Percentiles rank a stretch among this genome's conserved stretches.
These are phyloP conservation scores for Torulaspora maleeae DNA, from an alignment of 805 yeast genomes.

Conservation along the genomic window DNA sequence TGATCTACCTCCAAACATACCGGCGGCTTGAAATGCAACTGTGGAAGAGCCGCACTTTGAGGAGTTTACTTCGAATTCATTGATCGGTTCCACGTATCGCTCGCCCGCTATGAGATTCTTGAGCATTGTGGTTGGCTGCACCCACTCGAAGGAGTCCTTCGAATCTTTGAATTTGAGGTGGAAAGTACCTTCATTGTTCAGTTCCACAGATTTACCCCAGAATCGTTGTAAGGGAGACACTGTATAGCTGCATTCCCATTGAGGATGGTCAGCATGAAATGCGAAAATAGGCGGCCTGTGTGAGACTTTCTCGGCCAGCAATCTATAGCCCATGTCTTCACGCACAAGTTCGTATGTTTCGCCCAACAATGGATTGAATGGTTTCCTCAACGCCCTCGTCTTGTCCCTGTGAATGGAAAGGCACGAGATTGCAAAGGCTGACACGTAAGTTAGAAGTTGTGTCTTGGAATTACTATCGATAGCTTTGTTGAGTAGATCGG, in stretches of 20 bases:
- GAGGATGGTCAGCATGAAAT: constrained; percentile 60
- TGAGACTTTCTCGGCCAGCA: constrained; percentile 77
- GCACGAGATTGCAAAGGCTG: constrained; percentile 76
- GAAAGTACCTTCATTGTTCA: constrained; percentile 68
- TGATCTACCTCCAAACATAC: constrained; percentile 79
- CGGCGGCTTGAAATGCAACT: constrained; percentile 70
- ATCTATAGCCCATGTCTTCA: constrained; percentile 71
- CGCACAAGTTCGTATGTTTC: constrained; percentile 89
- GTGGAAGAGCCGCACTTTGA: constrained; percentile 65
- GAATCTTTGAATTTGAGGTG: constrained; percentile 51
- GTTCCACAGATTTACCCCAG: constrained; percentile 92
- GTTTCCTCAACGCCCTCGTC: constrained; percentile 75
- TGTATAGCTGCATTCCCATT: constrained; percentile 67
- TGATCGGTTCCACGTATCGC: constrained; percentile 82
- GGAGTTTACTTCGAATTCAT: constrained; percentile 59
- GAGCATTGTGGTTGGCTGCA: constrained; percentile 74
- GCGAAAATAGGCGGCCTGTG: constrained; percentile 86
- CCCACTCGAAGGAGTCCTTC: constrained; percentile 72
- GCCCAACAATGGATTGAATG: constrained; percentile 91
- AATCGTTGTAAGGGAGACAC: constrained; percentile 78
- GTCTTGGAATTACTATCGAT: constrained; percentile 45
- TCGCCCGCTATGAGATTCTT: constrained; percentile 93
- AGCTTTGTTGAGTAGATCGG: constrained; percentile 61
- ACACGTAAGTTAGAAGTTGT: constrained; percentile 57
- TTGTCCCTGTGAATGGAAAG: constrained; percentile 69